Conservation (phyloP, 148 eudicot species). For the Spergularia marina region DNA sequence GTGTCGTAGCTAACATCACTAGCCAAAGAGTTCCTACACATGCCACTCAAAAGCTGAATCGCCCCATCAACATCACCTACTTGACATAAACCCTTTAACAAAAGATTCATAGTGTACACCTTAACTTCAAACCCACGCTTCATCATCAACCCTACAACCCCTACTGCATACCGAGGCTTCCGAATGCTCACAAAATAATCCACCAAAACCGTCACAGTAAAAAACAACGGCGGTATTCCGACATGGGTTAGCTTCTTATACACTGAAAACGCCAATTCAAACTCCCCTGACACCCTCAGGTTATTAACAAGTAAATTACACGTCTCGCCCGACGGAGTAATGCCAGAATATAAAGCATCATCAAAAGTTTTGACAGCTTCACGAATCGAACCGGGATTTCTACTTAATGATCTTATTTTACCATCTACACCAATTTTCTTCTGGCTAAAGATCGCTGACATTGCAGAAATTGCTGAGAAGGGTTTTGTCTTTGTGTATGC, state of each 20-base stretch:
- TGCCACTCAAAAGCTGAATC: slow-evolving; percentile 32
- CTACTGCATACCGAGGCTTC: slow-evolving; percentile 46
- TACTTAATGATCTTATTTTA: too few relatives aligned
- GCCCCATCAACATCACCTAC: slow-evolving; percentile 47
- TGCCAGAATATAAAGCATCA: slow-evolving; percentile 25
- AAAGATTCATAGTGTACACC: slow-evolving; percentile 48
- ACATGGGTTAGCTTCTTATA: slow-evolving; percentile 43
- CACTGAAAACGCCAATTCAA: slow-evolving; percentile 45
- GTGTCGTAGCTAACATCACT: slow-evolving; percentile 56
- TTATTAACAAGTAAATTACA: slow-evolving; percentile 49
- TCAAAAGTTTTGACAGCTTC: too few relatives aligned
- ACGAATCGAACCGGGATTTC: too few relatives aligned
- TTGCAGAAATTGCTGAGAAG: too few relatives aligned
- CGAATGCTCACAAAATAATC: slow-evolving; percentile 49
- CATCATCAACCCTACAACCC: slow-evolving; percentile 48
- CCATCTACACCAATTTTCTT: too few relatives aligned
- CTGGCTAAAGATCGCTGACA: too few relatives aligned
- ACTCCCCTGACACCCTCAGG: slow-evolving; percentile 38
- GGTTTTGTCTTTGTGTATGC: neutral
- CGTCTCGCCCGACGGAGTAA: slow-evolving; percentile 37
- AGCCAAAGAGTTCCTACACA: slow-evolving; percentile 24
- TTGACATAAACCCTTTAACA: slow-evolving; percentile 62
- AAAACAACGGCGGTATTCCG: slow-evolving; percentile 42
- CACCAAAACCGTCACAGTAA: slow-evolving; percentile 45
- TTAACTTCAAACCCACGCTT: slow-evolving; percentile 52